Base-by-base conservation (phyloP, 805 yeast genomes). In the Cyberlindnera bimundalis region DNA sequence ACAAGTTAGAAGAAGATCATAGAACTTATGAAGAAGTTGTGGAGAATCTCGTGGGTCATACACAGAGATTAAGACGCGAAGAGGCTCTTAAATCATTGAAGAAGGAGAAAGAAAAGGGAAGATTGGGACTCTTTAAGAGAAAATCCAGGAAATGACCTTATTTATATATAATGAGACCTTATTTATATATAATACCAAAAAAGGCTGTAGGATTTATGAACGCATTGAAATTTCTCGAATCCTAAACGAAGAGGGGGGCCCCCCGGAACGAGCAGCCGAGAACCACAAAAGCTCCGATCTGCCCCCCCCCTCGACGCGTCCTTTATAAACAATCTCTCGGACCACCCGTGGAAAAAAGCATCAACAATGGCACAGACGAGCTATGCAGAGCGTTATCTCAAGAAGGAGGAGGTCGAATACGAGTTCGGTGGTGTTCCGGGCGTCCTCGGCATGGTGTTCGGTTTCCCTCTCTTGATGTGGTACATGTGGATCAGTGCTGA, bases 381-480 rank as follows among this genome's bases (percentile, higher is more conserved):
- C 13, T 11, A 21, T 14, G 6, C 24, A 10, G 27, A 21, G 6
- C 35, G 35, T 18, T 69, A 66, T 51, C 48, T 70, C 45, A 64
- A 68, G 41, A 65, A 66, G 29, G 76, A 77, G 39, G 72, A 79
- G 41, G 73, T 78, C 45, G 91, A 80, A 56, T 87, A 78, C 68
- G 98, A 93, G 53, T 93, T 91, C 58, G 99, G 99, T 37, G 98
- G 98, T 0, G 83, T 95, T 19, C 64, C 71, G 6, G 99, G 99
- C 42, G 96, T 88, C 35, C 43, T 81, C 16, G 91, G 90, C 6
- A 91, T 93, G 98, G 78, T 91, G 81, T 59, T 78, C 33, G 95
- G 96, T 3, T 93, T 93, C 68, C 99, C 99, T 7, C 58, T 82
- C 34, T 71, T 93, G 58, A 93, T 93, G 99, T 87, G 83, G 73